Base-by-base conservation (phyloP, 768 basidiomycete genomes). In the Baorangia bicolor region DNA sequence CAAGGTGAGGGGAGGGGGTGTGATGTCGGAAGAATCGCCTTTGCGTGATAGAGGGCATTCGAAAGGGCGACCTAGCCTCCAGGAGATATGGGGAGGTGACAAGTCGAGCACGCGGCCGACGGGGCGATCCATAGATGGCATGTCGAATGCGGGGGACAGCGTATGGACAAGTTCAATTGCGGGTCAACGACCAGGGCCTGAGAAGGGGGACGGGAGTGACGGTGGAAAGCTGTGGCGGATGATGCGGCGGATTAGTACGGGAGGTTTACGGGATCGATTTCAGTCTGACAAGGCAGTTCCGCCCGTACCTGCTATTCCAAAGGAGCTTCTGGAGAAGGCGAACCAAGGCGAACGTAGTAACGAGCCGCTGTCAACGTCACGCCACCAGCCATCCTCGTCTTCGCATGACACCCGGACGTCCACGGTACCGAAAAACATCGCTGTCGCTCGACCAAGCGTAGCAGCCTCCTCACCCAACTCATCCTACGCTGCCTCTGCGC, bases 191-290 rank as follows among this genome's bases (percentile, higher is more conserved):
- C 60, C 64, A 20, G 52, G 37, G n/a, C 50, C 62, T 41, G 66
- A 62, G 9, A 60, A 58, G n/a, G 50, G 18, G 21, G 58, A 55
- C 1, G 47, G 34, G 14, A 43, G 44, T 6, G 73, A 77, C 6
- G 74, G 77, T 8, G 75, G 74, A 46, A 83, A 76, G 61, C 68
- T 88, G 2, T 88, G 86, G 86, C 85, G 78, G 68, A 65, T 90
- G 48, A 78, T 90, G 77, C 88, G 87, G 68, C 78, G 85, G 38
- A 81, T 90, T 56, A 88, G 86, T 56, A 79, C 82, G 0, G 83
- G 85, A 9, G 83, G 77, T 10, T 68, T 88, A 40, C 78, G 84
- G 53, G 87, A 88, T 18, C 82, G 78, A 61, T 65, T 58, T 37
- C 55, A 52, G 28, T 50, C 54, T 13, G 59, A 61, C 27, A 60